Evolutionary conservation across 352 stramenopile genomes (phyloP).

Genomic region (Globisporangium cederbergense): DNA sequence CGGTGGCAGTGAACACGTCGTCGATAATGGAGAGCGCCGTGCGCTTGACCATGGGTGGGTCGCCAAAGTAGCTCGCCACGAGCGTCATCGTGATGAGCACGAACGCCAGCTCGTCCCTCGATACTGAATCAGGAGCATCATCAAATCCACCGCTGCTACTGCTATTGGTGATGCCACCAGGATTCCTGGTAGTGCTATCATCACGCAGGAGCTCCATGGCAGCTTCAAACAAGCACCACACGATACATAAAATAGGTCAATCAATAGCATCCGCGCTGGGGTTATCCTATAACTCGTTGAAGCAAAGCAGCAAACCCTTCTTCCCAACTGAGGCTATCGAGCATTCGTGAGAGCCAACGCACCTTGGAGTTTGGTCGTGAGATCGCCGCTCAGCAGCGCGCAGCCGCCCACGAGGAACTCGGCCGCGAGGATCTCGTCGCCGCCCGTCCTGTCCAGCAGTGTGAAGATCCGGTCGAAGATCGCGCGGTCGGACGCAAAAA

Average conservation of each 20-base stretch:
- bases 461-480: slow-evolving; percentile 60
- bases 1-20: slow-evolving; percentile 21
- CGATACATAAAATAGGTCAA: too few species aligned
- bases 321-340: background rate
- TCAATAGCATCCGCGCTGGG: background rate
- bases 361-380: slow-evolving; percentile 46
- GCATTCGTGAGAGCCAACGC: slow-evolving; percentile 4
- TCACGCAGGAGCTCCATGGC: slow-evolving; percentile 15
- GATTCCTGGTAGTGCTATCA: slow-evolving; percentile 3
- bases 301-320: background rate
- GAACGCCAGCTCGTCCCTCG: slow-evolving; percentile 33
- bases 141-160: background rate
- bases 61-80: slow-evolving; percentile 53
- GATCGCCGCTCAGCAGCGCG: slow-evolving; percentile 36
- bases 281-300: background rate
- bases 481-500: slow-evolving; percentile 38
- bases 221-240: slow-evolving; percentile 7
- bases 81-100: slow-evolving; percentile 40
- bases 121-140: background rate
- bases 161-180: slow-evolving; percentile 4
- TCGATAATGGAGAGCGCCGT: slow-evolving; percentile 27
- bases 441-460: slow-evolving; percentile 55
- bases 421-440: slow-evolving; percentile 37
- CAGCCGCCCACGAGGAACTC: slow-evolving; percentile 48
- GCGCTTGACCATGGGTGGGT: slow-evolving; percentile 33